Base-by-base conservation (phyloP, 345 rosid genomes). In the Ceriops decandra region DNA sequence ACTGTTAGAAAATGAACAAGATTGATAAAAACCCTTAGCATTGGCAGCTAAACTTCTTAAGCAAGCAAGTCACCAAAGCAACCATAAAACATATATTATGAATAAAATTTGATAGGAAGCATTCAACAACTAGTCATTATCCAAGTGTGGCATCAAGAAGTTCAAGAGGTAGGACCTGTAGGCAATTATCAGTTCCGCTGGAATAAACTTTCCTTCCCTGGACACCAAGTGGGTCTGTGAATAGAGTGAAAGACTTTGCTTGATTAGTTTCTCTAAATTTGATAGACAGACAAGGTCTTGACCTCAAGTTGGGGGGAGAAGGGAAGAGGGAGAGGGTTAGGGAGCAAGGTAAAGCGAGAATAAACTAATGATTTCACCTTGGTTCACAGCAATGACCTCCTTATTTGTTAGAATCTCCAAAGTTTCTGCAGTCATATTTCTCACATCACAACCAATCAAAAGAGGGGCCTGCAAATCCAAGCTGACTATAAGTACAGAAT, bases 371-470 rank as follows among this genome's bases (percentile, higher is more conserved):
- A 73, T 64, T 31, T 79, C 56, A 95, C 99, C 99, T 90, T 95
- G 99, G 76, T 95, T 89, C 28, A 95, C 81, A 31, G 95, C 92
- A 47, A 95, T 90, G 69, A 95, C 89, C 78, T 95, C 99, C 79
- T 85, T 73, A 72, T 95, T 95, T 75, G 87, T 82, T 75, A 95
- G 53, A 68, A 95, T 87, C 86, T 88, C 87, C 52, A 74, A 76
- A 58, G 98, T 83, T 78, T 90, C 99, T 2, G 87, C 73, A 11
- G 92, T 88, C 82, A 95, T 86, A 70, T 87, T 87, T 79, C 98
- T 84, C 70, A 91, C 84, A 81, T 95, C 98, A 68, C 99, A 95
- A 60, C 99, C 99, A 61, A 95, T 61, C 84, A 91, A 75, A 80
- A 95, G 98, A 6, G 99, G 99, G 52, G 99, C 90, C 98, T 93